Conservation (phyloP, 495 filamentous ascomycete species). For the Peziza echinospora region DNA sequence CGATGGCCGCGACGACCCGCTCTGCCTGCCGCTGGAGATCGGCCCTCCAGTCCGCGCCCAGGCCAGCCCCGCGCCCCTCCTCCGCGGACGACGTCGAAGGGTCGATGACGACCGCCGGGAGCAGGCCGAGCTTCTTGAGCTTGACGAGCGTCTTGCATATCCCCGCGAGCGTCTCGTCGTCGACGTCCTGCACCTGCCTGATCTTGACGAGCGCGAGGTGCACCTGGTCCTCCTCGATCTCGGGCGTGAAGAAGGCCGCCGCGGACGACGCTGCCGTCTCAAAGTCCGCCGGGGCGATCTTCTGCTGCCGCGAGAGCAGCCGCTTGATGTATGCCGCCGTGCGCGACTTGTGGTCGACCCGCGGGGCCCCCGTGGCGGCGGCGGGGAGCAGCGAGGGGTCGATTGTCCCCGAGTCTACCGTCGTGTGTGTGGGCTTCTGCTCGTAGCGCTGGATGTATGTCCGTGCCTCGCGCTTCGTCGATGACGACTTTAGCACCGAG, state of each 20-base stretch:
- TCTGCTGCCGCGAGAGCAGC: neutral
- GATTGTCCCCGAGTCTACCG: neutral
- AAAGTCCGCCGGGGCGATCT: neutral
- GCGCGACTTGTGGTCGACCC: conserved; percentile 9
- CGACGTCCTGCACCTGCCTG: conserved; percentile 43
- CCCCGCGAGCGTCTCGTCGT: conserved; percentile 44
- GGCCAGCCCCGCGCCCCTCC: conserved; percentile 6
- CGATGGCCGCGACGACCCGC: conserved; percentile 52
- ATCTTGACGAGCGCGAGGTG: conserved; percentile 80
- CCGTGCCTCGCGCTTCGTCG: conserved; percentile 77
- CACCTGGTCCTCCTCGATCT: conserved; percentile 27
- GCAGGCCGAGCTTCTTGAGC: conserved; percentile 57
- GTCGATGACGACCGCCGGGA: conserved; percentile 63
- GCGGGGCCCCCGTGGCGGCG: conserved; percentile 3
- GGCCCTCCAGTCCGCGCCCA: conserved; percentile 2
- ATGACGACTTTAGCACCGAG: conserved; percentile 58
- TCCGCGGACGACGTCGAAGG: conserved; percentile 27
- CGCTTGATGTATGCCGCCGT: conserved; percentile 7
- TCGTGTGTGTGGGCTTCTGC: conserved; percentile 10
- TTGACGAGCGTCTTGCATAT: conserved; percentile 68
- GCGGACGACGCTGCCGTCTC: neutral
- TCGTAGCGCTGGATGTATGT: conserved; percentile 67
- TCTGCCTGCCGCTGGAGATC: conserved; percentile 41
- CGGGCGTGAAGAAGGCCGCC: conserved; percentile 7
- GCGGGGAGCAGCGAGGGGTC: neutral